phyloP scores from a whole-genome alignment of 805 yeast genomes.

The Limtongia smithiae region DNA sequence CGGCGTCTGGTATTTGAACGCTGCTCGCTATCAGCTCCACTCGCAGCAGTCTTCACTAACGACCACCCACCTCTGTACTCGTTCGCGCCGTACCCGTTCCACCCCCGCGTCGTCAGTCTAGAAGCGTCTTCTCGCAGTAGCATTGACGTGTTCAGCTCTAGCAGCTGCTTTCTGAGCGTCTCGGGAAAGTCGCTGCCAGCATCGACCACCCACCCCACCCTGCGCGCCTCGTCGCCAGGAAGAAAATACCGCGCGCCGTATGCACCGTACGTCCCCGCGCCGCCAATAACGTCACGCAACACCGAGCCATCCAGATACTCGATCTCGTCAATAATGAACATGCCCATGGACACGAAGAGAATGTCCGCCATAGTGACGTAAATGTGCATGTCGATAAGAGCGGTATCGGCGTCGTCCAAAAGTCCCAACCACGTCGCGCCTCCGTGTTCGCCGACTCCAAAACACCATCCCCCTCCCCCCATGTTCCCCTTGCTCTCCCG shows the following conservation, averaged over 20 bases:
- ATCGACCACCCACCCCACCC: slow-evolving; percentile 70
- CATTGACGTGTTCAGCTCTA: slow-evolving; percentile 60
- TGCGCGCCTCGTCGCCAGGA: slow-evolving; percentile 36
- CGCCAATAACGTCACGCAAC: slow-evolving; percentile 65
- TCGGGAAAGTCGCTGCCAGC: slow-evolving; percentile 74
- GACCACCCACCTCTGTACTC: slow-evolving; percentile 47
- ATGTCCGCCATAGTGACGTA: slow-evolving; percentile 4
- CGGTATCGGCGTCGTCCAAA: too few relatives aligned
- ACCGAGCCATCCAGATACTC: slow-evolving; percentile 45
- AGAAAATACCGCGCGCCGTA: slow-evolving; percentile 64
- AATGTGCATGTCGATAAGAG: too few relatives aligned
- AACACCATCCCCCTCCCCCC: too few relatives aligned
- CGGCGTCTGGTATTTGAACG: slow-evolving; percentile 59
- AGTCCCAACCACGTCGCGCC: too few relatives aligned
- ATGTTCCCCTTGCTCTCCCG: too few relatives aligned
- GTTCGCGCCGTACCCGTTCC: slow-evolving; percentile 65
- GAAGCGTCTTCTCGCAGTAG: slow-evolving; percentile 49
- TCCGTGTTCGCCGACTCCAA: too few relatives aligned
- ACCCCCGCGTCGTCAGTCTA: slow-evolving; percentile 74
- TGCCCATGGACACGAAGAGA: slow-evolving; percentile 68
- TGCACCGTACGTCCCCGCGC: slow-evolving; percentile 82
- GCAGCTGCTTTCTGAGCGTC: slow-evolving; percentile 44
- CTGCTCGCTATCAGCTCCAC: slow-evolving; percentile 6
- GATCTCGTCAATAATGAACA: slow-evolving; percentile 88
- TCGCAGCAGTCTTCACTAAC: background rate